Base-by-base conservation (phyloP, 2,329 filamentous ascomycete genomes). In the Stenocarpella maydis region DNA sequence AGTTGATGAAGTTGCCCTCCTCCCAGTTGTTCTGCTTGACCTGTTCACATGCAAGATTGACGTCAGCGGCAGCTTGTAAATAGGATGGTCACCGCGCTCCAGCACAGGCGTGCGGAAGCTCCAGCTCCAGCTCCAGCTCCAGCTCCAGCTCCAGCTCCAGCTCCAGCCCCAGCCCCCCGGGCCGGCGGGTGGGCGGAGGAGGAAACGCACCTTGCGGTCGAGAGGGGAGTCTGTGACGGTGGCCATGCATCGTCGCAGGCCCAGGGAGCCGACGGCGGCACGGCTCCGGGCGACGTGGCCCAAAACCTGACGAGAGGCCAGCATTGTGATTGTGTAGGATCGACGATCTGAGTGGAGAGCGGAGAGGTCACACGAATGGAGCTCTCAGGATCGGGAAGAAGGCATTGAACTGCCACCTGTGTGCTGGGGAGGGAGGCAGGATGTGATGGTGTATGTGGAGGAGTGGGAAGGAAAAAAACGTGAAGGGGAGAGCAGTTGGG, bases 1-100 rank as follows among this genome's bases (percentile, higher is more conserved):
- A 99, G 89, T 98, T 97, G 88, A 98, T 97, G 88, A 94, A 98
- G 88, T 97, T 96, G 83, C 88, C 90, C 83, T 94, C 92, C 85
- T 99, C 96, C 88, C 91, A 94, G 85, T 94, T 98, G 88, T 95
- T 97, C 89, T 98, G 97, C 83, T 92, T 92, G 82, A 99, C 87
- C 87, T 89, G 71, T 73, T 63, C 21, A 68, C 45, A 50, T 34
- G 50, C 49, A 53, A 63, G 65, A 45, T 49, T 58, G 60, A 64
- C 66, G 54, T 73, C 68, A 71, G 69, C 65, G 64, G 55, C 45
- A 52, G 61, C 39, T 58, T 45, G 41, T n/a, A 34, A 12, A 41
- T 5, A 31, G 34, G 34, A 37, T 9, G 34, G 34, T 37, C 43
- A 34, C 17, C n/a, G 21, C 34, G 21, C 21, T 21, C 15, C n/a